These are phyloP conservation scores for Metrosideros polymorpha DNA, from an alignment of 441 rosid genomes.

Conservation along the genomic window DNA sequence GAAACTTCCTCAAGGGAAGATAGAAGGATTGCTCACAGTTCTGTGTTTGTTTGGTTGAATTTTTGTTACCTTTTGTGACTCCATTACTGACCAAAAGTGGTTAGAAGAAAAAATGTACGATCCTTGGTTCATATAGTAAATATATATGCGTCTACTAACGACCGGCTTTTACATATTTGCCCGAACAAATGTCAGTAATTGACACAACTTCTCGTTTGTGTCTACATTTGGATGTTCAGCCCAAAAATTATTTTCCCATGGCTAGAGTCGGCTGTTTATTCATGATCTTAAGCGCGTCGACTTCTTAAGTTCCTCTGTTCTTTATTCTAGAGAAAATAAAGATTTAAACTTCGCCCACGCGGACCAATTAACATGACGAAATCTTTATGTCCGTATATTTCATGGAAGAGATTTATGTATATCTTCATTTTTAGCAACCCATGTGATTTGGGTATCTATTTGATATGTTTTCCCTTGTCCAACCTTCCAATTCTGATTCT, in stretches of 20 bases:
- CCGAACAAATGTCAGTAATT: neutral
- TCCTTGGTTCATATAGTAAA: neutral
- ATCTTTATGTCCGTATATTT: neutral
- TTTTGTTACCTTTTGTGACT: neutral
- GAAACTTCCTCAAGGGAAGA: constrained; percentile 47
- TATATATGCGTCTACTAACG: neutral
- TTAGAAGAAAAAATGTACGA: neutral
- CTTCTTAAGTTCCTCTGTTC: neutral
- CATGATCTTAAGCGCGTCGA: neutral
- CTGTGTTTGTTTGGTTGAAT: neutral
- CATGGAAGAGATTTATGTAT: neutral
- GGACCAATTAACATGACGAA: neutral
- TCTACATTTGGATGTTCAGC: neutral
- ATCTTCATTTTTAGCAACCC: neutral
- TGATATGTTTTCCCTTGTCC: neutral
- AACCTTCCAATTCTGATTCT: neutral
- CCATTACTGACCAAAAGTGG: neutral
- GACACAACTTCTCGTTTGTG: neutral
- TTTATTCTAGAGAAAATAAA: neutral
- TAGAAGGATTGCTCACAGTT: neutral
- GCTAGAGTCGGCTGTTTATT: neutral
- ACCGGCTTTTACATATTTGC: neutral
- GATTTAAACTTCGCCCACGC: neutral
- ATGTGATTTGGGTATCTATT: neutral
- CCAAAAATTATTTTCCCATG: neutral